These are phyloP conservation scores for Oryza nivara DNA, from an alignment of 176 grass and related monocot species.

Conservation along the genomic window DNA sequence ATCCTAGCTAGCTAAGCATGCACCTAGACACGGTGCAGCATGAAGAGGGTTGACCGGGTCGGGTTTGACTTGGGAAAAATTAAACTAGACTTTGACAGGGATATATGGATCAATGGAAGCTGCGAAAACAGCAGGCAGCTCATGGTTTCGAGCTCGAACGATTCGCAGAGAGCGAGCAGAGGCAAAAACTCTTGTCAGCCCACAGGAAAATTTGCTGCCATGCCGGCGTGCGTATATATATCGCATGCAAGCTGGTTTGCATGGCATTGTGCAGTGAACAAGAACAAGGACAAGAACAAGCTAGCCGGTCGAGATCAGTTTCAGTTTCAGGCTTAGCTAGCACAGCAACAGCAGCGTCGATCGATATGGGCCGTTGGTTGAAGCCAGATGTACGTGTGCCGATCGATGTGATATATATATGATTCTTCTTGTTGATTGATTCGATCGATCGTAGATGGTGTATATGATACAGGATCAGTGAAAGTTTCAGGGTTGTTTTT, in stretches of 20 bases:
- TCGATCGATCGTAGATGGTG: too few relatives aligned
- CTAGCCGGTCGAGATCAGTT: neutral
- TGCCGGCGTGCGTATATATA: neutral
- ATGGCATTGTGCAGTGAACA: neutral
- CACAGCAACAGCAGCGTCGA: neutral
- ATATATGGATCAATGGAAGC: neutral
- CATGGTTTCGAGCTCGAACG: slow-evolving; percentile 42
- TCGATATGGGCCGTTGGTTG: slow-evolving; percentile 50
- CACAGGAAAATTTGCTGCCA: slow-evolving; percentile 20
- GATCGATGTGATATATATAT: neutral
- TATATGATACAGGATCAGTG: too few relatives aligned
- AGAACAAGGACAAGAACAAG: neutral
- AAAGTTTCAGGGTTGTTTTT: too few relatives aligned
- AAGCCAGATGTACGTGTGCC: slow-evolving; percentile 29
- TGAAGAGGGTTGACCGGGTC: slow-evolving; percentile 24
- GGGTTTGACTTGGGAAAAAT: neutral
- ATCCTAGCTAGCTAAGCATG: neutral
- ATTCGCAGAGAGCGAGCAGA: neutral
- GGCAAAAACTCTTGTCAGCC: neutral
- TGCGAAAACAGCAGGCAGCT: slow-evolving; percentile 59
- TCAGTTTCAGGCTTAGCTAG: neutral
- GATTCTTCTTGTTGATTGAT: neutral
- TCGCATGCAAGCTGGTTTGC: neutral
- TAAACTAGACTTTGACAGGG: neutral
- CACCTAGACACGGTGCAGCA: too few relatives aligned